Percentiles rank a stretch among this genome's conserved stretches.
phyloP scores from a whole-genome alignment of 805 yeast genomes.

The Candida sakaeoensis region DNA sequence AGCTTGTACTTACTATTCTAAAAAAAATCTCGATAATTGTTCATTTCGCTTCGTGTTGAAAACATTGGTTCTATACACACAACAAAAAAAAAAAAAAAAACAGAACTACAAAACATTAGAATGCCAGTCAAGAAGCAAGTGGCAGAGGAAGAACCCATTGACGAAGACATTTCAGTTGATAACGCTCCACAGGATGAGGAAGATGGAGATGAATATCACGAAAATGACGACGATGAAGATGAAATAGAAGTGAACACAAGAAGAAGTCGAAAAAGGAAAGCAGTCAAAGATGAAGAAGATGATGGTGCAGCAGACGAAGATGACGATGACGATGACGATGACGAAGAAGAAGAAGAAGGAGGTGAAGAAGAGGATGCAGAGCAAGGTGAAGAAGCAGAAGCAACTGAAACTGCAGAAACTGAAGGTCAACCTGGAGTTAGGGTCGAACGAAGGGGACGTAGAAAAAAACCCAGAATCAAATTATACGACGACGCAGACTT shows the following conservation, averaged over 20 bases:
- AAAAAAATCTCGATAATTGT: not conserved
- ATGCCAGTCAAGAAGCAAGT: conserved; percentile 2
- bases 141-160: conserved; percentile 10
- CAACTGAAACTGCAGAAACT: conserved; percentile 21
- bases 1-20: conserved; percentile 7
- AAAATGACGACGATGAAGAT: conserved; percentile 4
- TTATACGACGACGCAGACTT: conserved; percentile 39
- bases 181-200: conserved; percentile 16
- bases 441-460: conserved; percentile 37
- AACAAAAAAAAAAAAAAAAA: conserved; percentile 1
- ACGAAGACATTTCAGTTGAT: conserved; percentile 13
- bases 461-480: conserved; percentile 37
- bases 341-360: conserved; percentile 22
- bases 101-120: not conserved
- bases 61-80: not conserved
- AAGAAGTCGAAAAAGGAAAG: conserved; percentile 20
- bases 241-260: conserved; percentile 11
- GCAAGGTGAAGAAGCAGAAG: conserved; percentile 20
- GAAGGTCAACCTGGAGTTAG: conserved; percentile 14
- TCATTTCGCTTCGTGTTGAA: not conserved
- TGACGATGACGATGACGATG: conserved; percentile 6
- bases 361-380: conserved; percentile 19
- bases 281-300: conserved; percentile 12
- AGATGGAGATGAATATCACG: conserved; percentile 11
- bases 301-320: conserved; percentile 8